A percentile compares a stretch with the other conserved stretches of the same genome.
phyloP scores from a whole-genome alignment of 2,329 filamentous ascomycete genomes.

The Claviceps capensis region DNA sequence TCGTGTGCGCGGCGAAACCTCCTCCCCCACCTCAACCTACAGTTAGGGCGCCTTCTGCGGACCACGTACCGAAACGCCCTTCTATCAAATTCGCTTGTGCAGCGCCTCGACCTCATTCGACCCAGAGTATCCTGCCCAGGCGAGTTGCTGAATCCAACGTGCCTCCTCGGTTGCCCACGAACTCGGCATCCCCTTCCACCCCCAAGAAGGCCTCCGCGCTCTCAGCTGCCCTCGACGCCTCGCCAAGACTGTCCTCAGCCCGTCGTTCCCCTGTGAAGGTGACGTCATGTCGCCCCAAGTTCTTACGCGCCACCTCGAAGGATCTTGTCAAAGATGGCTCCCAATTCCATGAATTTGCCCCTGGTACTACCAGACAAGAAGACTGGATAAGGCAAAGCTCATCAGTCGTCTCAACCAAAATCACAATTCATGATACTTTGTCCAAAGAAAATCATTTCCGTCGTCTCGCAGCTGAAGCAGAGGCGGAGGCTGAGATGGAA shows the following conservation, averaged over 20 bases:
- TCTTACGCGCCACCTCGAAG: slow-evolving; percentile 34
- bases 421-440: slow-evolving; percentile 83
- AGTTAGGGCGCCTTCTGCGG: slow-evolving; percentile 19
- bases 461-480: slow-evolving; percentile 73
- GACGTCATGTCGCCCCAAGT: slow-evolving; percentile 24
- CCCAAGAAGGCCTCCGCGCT: slow-evolving; percentile 16
- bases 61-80: slow-evolving; percentile 35
- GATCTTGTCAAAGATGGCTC: slow-evolving; percentile 42
- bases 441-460: slow-evolving; percentile 82
- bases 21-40: slow-evolving; percentile 27
- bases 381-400: slow-evolving; percentile 74
- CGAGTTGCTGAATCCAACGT: slow-evolving; percentile 7
- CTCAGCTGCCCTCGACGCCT: slow-evolving; percentile 8
- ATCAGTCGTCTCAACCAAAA: slow-evolving; percentile 47
- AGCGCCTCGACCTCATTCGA: slow-evolving; percentile 28
- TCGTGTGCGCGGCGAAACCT: slow-evolving; percentile 63
- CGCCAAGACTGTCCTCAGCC: slow-evolving; percentile 11
- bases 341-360: slow-evolving; percentile 85
- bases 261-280: slow-evolving; percentile 12
- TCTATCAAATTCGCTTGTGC: slow-evolving; percentile 68
- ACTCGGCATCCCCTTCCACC: slow-evolving; percentile 17
- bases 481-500: slow-evolving; percentile 71
- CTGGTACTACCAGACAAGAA: slow-evolving; percentile 66
- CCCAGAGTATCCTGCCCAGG: slow-evolving; percentile 24
- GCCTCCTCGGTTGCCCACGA: slow-evolving; percentile 7